phyloP scores from a whole-genome alignment of 1,284 basidiomycete species.

The Heliocybe sulcata region DNA sequence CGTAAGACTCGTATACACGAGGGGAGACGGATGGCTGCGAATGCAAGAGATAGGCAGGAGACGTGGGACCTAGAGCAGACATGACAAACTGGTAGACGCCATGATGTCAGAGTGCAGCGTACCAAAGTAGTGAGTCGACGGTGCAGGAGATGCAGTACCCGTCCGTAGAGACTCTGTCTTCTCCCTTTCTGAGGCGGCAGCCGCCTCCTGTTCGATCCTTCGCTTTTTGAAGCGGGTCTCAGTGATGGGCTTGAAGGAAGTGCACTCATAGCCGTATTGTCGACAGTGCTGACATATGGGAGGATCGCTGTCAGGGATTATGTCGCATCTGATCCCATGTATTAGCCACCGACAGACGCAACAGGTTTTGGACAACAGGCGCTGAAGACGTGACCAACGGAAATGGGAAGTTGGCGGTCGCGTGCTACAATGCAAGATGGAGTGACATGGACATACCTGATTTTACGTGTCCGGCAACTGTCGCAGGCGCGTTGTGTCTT shows the following conservation, averaged over 20 bases:
- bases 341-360: constrained; percentile 15
- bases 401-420: constrained; percentile 7
- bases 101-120: constrained; percentile 20
- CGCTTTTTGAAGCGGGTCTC: constrained; percentile 98
- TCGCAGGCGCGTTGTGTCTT: constrained; percentile 91
- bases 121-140: constrained; percentile 33
- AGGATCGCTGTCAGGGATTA: constrained; percentile 67
- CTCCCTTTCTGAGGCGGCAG: constrained; percentile 28
- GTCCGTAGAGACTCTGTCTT: constrained; percentile 27
- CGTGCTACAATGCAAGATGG: constrained; percentile 7
- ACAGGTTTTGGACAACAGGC: constrained; percentile 11
- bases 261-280: constrained; percentile 88
- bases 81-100: constrained; percentile 6
- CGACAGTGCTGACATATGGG: constrained; percentile 82
- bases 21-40: constrained; percentile 82
- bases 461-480: constrained; percentile 90
- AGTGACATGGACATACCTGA: constrained; percentile 42
- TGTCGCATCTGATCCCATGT: constrained; percentile 56
- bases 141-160: constrained; percentile 19
- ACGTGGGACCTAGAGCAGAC: constrained; percentile 64
- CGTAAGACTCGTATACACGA: constrained; percentile 80
- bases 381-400: constrained; percentile 9
- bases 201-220: constrained; percentile 63
- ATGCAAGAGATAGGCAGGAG: constrained; percentile 81
- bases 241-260: constrained; percentile 95